A percentile compares a stretch with the other conserved stretches of the same genome.
Conservation (phyloP, 2,329 filamentous ascomycete species). For the Aspergillus unguis region DNA sequence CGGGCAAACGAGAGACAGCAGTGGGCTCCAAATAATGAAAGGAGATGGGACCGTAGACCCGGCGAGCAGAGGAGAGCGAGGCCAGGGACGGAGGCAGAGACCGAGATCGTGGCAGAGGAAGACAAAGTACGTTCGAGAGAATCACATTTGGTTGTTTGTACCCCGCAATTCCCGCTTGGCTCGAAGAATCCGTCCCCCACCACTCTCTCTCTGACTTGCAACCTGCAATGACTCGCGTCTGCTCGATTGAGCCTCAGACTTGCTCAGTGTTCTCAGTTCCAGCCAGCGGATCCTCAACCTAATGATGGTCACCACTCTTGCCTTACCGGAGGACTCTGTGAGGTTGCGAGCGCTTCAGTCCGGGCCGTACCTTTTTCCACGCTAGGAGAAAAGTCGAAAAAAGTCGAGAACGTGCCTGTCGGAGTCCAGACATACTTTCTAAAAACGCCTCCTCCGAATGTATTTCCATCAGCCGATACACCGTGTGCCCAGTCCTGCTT, state of each 20-base stretch:
- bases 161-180: slow-evolving; percentile 3
- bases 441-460: too few relatives aligned
- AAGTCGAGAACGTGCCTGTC: neutral
- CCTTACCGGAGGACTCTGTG: too few relatives aligned
- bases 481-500: too few relatives aligned
- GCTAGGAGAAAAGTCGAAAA: neutral
- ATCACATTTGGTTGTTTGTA: slow-evolving; percentile 4
- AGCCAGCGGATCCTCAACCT: too few relatives aligned
- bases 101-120: neutral
- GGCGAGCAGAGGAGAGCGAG: neutral
- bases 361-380: neutral
- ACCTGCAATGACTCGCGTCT: neutral
- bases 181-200: neutral
- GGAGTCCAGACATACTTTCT: neutral
- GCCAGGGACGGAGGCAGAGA: neutral
- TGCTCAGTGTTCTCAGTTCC: neutral
- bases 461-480: too few relatives aligned
- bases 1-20: slow-evolving; percentile 1
- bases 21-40: neutral
- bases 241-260: neutral
- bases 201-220: neutral
- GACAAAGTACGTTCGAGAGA: slow-evolving; percentile 1
- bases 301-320: too few relatives aligned
- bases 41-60: slow-evolving; percentile 2
- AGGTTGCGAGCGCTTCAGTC: neutral